Conservation (phyloP, 1,284 basidiomycete species). For the Calocybe gambosa region DNA sequence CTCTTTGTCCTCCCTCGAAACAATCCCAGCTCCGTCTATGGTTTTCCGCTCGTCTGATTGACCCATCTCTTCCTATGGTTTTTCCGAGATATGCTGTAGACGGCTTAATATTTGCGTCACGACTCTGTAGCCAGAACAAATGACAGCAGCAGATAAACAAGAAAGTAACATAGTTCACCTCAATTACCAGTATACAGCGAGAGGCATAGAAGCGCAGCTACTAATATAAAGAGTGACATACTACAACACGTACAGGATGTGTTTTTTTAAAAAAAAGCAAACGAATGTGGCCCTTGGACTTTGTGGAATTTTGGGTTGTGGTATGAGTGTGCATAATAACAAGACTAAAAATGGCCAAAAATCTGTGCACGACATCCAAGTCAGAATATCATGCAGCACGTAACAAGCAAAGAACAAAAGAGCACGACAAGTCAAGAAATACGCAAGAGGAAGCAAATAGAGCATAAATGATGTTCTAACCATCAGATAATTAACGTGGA, state of each 20-base stretch:
- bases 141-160: background rate
- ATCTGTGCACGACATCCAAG: background rate
- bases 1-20: background rate
- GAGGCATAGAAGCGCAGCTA: slow-evolving; percentile 6
- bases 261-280: slow-evolving; percentile 9
- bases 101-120: too few relatives aligned
- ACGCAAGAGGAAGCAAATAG: background rate
- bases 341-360: slow-evolving; percentile 2
- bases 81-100: too few relatives aligned
- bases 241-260: slow-evolving; percentile 13
- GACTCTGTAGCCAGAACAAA: too few relatives aligned
- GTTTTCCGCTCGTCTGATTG: background rate
- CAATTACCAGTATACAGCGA: slow-evolving; percentile 13
- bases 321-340: slow-evolving; percentile 15
- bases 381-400: slow-evolving; percentile 8
- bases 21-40: background rate
- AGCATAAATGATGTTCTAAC: slow-evolving; percentile 8
- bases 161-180: slow-evolving; percentile 9
- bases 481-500: slow-evolving; percentile 11
- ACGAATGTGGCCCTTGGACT: slow-evolving; percentile 12
- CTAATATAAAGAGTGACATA: slow-evolving; percentile 11
- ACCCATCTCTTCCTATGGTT: too few relatives aligned
- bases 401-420: slow-evolving; percentile 4
- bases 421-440: background rate
- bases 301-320: slow-evolving; percentile 5